Base-by-base conservation (phyloP, 495 filamentous ascomycete genomes). In the Aspergillus hancockii region DNA sequence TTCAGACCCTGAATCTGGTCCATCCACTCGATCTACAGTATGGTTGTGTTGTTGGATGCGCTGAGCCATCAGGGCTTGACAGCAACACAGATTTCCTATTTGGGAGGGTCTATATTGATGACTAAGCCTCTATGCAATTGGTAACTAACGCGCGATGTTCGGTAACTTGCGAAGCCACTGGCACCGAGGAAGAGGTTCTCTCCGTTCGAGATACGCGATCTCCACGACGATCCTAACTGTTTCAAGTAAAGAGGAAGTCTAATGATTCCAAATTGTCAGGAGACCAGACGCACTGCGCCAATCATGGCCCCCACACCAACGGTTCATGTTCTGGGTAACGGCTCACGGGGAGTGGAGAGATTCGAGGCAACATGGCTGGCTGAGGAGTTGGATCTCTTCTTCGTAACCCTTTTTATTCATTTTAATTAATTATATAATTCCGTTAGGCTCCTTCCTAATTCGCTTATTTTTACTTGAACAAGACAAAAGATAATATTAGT, bases 261-360 rank as follows among this genome's bases (percentile, higher is more conserved):
- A 63, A 67, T 56, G 56, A 67, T 67, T 67, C 53, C 61, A 64
- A 67, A 67, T 67, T 59, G 53, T 60, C 49, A 31, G 45, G 58
- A 23, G 49, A 49, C 57, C 38, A 57, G 60, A 63, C 22, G 19
- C 32, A n/a, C 53, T 56, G 43, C 57, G 59, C 64, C 64, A 67
- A 67, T 67, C 64, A 67, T 61, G 60, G 55, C 52, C 63, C 49
- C 58, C 65, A 60, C 59, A 54, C 9, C 47, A 67, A 67, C 65
- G 56, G 65, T 64, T 64, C 54, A 59, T 59, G 52, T 59, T 56
- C 54, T 53, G 16, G 54, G 59, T 61, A 61, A 61, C 58, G 62
- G 62, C 52, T 58, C 62, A 64, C 62, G 62, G 62, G 61, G 57
- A 49, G 57, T 63, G 61, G 61, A 64, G 58, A 57, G 59, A 54